A percentile compares a stretch with the other conserved stretches of the same genome.
Evolutionary conservation across 129 eudicot species (phyloP).

Genomic region (Pseudognaphalium luteoalbum): DNA sequence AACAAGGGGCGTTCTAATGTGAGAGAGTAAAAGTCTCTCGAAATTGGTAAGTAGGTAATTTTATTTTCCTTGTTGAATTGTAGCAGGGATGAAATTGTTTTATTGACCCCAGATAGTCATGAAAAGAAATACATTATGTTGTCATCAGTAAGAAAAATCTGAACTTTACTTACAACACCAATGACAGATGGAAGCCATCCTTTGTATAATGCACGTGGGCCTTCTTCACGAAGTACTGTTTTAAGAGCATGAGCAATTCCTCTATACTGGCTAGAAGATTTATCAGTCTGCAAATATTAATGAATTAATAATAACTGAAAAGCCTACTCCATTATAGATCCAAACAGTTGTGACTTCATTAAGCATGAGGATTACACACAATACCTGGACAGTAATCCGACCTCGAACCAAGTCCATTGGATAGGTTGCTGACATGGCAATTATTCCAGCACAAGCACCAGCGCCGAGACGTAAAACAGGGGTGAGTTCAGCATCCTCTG

Average conservation of each 20-base stretch:
- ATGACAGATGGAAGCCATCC: slow-evolving; percentile 99
- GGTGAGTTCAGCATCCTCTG: slow-evolving; percentile 95
- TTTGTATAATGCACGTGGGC: slow-evolving; percentile 86
- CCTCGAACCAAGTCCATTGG: slow-evolving; percentile 99
- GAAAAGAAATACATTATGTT: background rate
- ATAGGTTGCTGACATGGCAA: slow-evolving; percentile 98
- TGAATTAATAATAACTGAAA: background rate
- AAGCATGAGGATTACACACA: background rate
- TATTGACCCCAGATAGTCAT: background rate
- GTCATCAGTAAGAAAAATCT: slow-evolving; percentile 1
- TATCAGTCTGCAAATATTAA: slow-evolving; percentile 63
- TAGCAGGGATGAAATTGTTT: background rate
- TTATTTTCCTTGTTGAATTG: background rate
- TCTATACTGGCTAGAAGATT: slow-evolving; percentile 85
- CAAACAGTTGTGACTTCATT: background rate
- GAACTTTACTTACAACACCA: slow-evolving; percentile 71
- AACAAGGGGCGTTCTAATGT: background rate
- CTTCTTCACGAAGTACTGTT: slow-evolving; percentile 94
- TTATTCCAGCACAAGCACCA: slow-evolving; percentile 99
- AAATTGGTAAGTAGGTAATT: background rate
- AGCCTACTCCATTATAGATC: background rate
- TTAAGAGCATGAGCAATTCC: slow-evolving; percentile 93
- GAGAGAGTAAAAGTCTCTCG: background rate
- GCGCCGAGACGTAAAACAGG: slow-evolving; percentile 94
- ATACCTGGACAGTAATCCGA: slow-evolving; percentile 92